Evolutionary conservation across 106 monocot genomes (phyloP).

Genomic region (Vanilla planifolia): DNA sequence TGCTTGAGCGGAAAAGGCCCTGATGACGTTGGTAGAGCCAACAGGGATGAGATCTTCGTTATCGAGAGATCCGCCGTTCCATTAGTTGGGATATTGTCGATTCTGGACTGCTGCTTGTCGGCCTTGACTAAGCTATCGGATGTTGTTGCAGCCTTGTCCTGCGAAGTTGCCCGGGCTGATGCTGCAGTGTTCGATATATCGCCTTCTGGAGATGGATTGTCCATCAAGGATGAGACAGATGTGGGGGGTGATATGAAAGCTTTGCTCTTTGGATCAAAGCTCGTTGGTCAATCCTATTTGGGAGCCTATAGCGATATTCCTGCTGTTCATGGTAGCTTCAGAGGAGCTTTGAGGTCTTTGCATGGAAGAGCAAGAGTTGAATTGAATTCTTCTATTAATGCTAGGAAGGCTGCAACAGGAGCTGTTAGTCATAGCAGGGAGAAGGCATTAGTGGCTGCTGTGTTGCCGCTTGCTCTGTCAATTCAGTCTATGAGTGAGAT

Average conservation of each 20-base stretch:
- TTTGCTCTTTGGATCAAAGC: constrained; percentile 72
- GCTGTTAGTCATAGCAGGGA: constrained; percentile 33
- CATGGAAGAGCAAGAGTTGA: constrained; percentile 46
- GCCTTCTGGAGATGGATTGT: constrained; percentile 67
- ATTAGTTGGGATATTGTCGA: constrained; percentile 38
- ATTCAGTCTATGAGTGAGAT: constrained; percentile 31
- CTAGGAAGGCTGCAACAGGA: constrained; percentile 23
- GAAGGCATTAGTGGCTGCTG: constrained; percentile 31
- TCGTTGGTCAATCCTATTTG: constrained; percentile 30
- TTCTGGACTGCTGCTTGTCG: constrained; percentile 54
- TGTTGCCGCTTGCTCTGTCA: constrained; percentile 29
- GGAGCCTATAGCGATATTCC: constrained; percentile 41
- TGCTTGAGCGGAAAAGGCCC: constrained; percentile 19
- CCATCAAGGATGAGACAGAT: constrained; percentile 64
- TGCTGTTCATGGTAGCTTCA: constrained; percentile 46
- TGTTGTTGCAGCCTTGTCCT: constrained; percentile 76
- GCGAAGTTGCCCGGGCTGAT: constrained; percentile 65
- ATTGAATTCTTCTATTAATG: constrained; percentile 59
- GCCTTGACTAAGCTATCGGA: constrained; percentile 45
- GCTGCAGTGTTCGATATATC: constrained; percentile 45
- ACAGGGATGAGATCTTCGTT: constrained; percentile 28
- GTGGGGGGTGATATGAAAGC: constrained; percentile 66
- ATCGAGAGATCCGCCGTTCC: constrained; percentile 32
- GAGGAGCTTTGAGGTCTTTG: constrained; percentile 54
- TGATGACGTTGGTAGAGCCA: constrained; percentile 24